Evolutionary conservation across 108 stramenopile genomes (phyloP).

Genomic region (Stephanodiscus triporus): DNA sequence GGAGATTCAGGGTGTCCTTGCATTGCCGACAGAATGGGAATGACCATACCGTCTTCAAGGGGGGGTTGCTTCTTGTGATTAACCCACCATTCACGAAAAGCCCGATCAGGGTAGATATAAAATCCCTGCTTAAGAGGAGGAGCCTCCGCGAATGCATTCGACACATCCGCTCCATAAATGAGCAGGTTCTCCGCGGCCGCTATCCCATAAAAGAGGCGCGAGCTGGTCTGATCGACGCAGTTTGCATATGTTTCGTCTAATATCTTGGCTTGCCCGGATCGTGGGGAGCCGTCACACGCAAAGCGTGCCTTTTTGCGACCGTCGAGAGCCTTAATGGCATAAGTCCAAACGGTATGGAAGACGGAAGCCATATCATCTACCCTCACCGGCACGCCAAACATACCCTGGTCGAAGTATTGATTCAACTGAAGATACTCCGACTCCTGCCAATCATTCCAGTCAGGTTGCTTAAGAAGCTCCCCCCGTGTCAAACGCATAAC

Average conservation of each 20-base stretch:
- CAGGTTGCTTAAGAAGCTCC: not conserved
- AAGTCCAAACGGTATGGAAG: constrained; percentile 8
- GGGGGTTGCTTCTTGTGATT: not conserved
- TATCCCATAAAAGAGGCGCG: not conserved
- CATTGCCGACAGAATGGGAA: constrained; percentile 9
- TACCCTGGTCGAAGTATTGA: not conserved
- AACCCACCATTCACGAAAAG: not conserved
- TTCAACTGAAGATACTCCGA: not conserved
- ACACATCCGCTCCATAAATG: not conserved
- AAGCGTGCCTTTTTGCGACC: constrained; percentile 10
- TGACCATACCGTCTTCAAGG: not conserved
- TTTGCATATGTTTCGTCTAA: not conserved
- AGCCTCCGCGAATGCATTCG: constrained; percentile 13
- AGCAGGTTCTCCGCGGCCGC: not conserved
- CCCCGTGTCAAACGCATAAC: not conserved
- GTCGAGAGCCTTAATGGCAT: not conserved
- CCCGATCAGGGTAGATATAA: not conserved
- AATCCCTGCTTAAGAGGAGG: constrained; percentile 5
- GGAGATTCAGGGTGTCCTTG: constrained; percentile 29
- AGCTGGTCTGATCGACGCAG: not conserved
- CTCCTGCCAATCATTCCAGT: not conserved
- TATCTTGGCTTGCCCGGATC: not conserved
- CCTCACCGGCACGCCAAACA: not conserved
- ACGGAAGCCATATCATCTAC: not conserved
- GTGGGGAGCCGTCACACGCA: not conserved